Base-by-base conservation (phyloP, 192 early-diverging fungal species). In the Radiomyces spectabilis region DNA sequence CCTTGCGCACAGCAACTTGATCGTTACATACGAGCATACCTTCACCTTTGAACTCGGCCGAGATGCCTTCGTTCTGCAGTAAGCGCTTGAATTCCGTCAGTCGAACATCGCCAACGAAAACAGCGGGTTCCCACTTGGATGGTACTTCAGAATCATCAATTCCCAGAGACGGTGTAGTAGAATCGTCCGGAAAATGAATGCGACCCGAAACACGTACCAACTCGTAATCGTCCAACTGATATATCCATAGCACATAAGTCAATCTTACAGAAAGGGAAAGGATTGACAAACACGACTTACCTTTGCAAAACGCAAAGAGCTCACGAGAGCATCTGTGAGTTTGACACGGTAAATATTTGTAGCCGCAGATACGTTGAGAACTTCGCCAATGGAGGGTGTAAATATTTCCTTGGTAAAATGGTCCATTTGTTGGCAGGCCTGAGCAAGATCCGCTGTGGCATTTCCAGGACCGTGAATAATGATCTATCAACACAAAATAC, bases 281-380 rank as follows among this genome's bases (percentile, higher is more conserved):
- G n/a, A n/a, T n/a, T n/a, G n/a, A n/a, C n/a, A n/a, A n/a, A n/a
- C 63, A 46, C 34, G 38, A 59, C 51, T 51, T 82, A 92, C 85
- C 53, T 78, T 77, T n/a, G 86, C 73, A 58, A 92, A 78, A 30
- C 67, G 77, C 13, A 93, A 58, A 0, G 88, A 87, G 42, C 75
- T 84, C 37, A 94, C 82, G 5, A 98, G 78, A 37, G 89, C 84
- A 71, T 98, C 94, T 3, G 95, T 91, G 29, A 98, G 68, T 58
- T 84, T 83, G 37, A 94, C 82, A 53, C 85, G 81, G 66, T 91
- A 92, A 32, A 92, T 82, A 52, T 95, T 93, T 51, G 85, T 82
- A 2, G 91, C 89, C 5, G 91, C 82, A 1, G 91, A 91, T 7
- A 97, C 88, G 64, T 93, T 93, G 40, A 97, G 76, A 10, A 83